Conservation (phyloP, 306 rosid genomes). For the Malus domestica region DNA sequence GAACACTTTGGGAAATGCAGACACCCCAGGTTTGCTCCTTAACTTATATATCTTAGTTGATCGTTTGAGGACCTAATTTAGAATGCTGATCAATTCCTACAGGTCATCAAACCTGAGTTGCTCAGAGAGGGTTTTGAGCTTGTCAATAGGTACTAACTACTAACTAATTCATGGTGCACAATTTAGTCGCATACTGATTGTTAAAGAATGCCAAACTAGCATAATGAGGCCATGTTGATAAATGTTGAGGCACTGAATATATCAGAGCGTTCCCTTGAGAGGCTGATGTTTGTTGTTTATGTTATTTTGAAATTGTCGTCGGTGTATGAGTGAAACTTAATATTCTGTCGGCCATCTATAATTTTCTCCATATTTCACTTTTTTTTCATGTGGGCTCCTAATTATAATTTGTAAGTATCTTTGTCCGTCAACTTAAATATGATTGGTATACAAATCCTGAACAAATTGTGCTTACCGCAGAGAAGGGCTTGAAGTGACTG, state of each 20-base stretch:
- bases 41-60: not conserved
- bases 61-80: not conserved
- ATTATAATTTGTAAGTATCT: too few relatives aligned
- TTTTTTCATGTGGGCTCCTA: not conserved
- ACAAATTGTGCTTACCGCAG: conserved; percentile 33
- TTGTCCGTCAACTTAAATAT: conserved; percentile 2
- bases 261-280: not conserved
- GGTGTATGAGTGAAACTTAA: too few relatives aligned
- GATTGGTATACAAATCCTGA: conserved; percentile 6
- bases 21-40: conserved; percentile 76
- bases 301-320: not conserved
- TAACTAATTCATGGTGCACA: not conserved
- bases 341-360: too few relatives aligned
- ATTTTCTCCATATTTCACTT: not conserved
- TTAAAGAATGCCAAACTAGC: not conserved
- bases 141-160: conserved; percentile 68
- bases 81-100: conserved; percentile 15
- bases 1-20: conserved; percentile 96
- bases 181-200: not conserved
- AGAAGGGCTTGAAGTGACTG: conserved; percentile 87
- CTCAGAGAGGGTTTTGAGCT: conserved; percentile 86
- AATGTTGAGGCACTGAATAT: not conserved
- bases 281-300: not conserved
- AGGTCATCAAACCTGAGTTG: conserved; percentile 82
- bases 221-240: not conserved